Conservation (phyloP, 1,284 basidiomycete species). For the Fomitiporia mediterranea region DNA sequence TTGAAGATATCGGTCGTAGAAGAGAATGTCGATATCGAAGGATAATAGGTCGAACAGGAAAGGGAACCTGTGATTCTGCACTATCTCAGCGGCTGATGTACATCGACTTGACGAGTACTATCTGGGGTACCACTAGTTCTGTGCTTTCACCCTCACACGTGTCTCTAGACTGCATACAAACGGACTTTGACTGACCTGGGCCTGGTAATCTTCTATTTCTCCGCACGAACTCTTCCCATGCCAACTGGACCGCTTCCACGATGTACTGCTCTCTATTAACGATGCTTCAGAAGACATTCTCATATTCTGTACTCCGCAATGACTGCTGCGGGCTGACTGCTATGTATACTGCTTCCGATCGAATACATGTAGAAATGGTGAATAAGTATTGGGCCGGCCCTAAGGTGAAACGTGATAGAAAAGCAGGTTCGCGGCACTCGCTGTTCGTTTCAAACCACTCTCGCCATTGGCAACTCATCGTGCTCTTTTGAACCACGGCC, state of each 20-base stretch:
- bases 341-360: neutral
- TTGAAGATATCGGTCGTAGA: constrained; percentile 38
- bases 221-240: neutral
- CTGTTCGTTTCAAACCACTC: constrained; percentile 68
- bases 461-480: constrained; percentile 50
- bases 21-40: constrained; percentile 35
- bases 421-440: constrained; percentile 10
- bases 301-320: neutral
- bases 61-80: neutral
- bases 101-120: neutral
- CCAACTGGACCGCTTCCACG: neutral
- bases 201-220: neutral
- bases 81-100: too few species aligned
- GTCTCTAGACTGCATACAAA: neutral
- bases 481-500: constrained; percentile 41
- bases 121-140: constrained; percentile 3
- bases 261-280: neutral
- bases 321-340: neutral
- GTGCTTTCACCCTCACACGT: constrained; percentile 5
- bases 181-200: constrained; percentile 2
- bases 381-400: constrained; percentile 25
- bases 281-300: neutral
- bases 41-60: constrained; percentile 23
- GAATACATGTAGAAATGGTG: neutral
- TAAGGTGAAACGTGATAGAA: constrained; percentile 22